These are phyloP conservation scores for Clavulina sp. DNA, from an alignment of 768 basidiomycete genomes.

Conservation along the genomic window DNA sequence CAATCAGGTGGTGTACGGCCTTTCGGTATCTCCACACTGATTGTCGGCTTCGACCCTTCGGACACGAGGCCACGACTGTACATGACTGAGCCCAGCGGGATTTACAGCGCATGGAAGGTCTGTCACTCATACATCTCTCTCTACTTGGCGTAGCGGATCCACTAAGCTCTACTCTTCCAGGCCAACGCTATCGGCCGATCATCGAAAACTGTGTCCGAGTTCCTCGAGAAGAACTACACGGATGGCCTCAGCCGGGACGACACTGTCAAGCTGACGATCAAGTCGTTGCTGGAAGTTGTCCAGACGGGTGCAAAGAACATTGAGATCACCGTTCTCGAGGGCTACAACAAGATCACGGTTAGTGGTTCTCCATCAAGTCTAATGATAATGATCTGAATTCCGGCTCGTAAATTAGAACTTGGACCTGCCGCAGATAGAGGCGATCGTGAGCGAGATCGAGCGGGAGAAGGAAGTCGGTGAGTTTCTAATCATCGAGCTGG, in stretches of 20 bases:
- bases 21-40: slow-evolving; percentile 92
- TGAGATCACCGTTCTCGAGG: slow-evolving; percentile 95
- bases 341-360: slow-evolving; percentile 84
- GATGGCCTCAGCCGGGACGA: slow-evolving; percentile 80
- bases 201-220: slow-evolving; percentile 95
- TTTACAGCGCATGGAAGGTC: slow-evolving; percentile 98
- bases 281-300: slow-evolving; percentile 90
- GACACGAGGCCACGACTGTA: slow-evolving; percentile 78
- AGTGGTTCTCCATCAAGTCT: slow-evolving; percentile 13
- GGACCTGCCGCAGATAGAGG: slow-evolving; percentile 74
- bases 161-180: slow-evolving; percentile 22
- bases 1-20: slow-evolving; percentile 98
- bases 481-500: slow-evolving; percentile 14
- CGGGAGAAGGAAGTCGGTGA: slow-evolving; percentile 89
- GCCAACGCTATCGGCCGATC: slow-evolving; percentile 97
- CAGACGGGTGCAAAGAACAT: slow-evolving; percentile 99
- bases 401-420: slow-evolving; percentile 46
- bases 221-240: slow-evolving; percentile 94
- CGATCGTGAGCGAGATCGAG: slow-evolving; percentile 84
- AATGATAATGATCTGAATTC: background rate
- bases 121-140: slow-evolving; percentile 11
- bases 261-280: slow-evolving; percentile 86
- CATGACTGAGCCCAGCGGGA: slow-evolving; percentile 94
- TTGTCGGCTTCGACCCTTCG: slow-evolving; percentile 92
- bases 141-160: background rate